Evolutionary conservation across 176 grass and related monocot species (phyloP).

Genomic region (Rhipidocladum racemiflorum): DNA sequence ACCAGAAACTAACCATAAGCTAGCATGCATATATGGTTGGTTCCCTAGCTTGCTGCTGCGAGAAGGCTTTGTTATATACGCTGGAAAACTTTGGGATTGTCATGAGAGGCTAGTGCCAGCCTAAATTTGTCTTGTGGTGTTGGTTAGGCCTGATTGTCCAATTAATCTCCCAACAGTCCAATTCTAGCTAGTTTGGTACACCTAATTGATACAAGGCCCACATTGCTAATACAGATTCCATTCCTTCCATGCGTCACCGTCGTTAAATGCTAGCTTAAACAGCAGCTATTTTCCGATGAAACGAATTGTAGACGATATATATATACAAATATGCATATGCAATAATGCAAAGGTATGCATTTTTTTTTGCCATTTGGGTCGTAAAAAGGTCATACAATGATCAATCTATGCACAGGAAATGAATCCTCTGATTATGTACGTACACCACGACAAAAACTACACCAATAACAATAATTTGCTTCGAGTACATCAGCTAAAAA

Average conservation of each 20-base stretch:
- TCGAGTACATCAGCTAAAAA: constrained; percentile 44
- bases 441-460: constrained; percentile 10
- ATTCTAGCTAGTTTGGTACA: constrained; percentile 30
- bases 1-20: background rate
- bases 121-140: constrained; percentile 33
- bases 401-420: constrained; percentile 22
- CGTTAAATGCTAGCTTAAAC: constrained; percentile 9
- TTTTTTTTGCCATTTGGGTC: background rate
- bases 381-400: background rate
- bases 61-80: constrained; percentile 15
- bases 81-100: constrained; percentile 14
- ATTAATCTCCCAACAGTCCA: constrained; percentile 33
- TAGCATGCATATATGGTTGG: background rate
- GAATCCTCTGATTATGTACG: constrained; percentile 11
- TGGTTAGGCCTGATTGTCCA: constrained; percentile 39
- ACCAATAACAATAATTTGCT: constrained; percentile 28
- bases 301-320: background rate
- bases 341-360: background rate
- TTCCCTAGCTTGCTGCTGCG: background rate
- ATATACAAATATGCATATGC: background rate
- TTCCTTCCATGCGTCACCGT: background rate
- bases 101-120: background rate
- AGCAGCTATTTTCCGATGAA: background rate
- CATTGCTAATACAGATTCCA: constrained; percentile 31
- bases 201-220: constrained; percentile 43